Percentiles rank a stretch among this genome's conserved stretches.
These are phyloP conservation scores for Tolypocladium tundrense DNA, from an alignment of 2,329 filamentous ascomycete genomes.

Conservation along the genomic window DNA sequence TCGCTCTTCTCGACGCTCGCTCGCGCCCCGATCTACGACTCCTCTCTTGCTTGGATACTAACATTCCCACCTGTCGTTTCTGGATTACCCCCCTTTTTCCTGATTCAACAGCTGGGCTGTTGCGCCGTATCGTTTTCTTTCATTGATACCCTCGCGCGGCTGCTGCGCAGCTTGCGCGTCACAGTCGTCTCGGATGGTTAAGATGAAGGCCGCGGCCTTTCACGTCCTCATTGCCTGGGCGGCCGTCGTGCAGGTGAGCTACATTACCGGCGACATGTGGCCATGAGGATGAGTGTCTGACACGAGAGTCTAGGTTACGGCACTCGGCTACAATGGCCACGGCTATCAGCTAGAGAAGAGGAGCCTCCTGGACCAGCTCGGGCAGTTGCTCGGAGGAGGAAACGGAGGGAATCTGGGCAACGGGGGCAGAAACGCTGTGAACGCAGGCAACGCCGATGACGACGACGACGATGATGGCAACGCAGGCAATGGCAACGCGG, in stretches of 20 bases:
- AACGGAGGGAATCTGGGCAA: neutral
- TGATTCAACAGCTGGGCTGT: slow-evolving; percentile 4
- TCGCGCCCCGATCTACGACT: neutral
- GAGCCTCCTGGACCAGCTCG: slow-evolving; percentile 5
- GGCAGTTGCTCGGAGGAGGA: slow-evolving; percentile 4
- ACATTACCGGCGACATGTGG: neutral
- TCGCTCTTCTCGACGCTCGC: neutral
- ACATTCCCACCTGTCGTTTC: neutral
- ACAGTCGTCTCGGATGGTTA: neutral
- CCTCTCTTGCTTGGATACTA: neutral
- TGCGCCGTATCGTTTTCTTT: neutral
- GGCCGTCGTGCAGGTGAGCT: slow-evolving; percentile 9
- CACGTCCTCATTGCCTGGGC: slow-evolving; percentile 8
- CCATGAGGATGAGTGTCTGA: neutral
- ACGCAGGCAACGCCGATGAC: neutral
- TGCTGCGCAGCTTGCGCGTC: neutral
- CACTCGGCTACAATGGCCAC: neutral
- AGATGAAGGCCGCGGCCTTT: slow-evolving; percentile 10
- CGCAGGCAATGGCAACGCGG: neutral
- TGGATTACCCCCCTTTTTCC: neutral
- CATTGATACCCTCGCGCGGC: neutral
- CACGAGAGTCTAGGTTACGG: slow-evolving; percentile 1
- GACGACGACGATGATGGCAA: neutral
- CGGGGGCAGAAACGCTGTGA: neutral
- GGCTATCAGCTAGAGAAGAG: slow-evolving; percentile 1